A percentile compares a stretch with the other conserved stretches of the same genome.
These are phyloP conservation scores for Lagenidium giganteum DNA, from an alignment of 352 stramenopile genomes.

Conservation along the genomic window DNA sequence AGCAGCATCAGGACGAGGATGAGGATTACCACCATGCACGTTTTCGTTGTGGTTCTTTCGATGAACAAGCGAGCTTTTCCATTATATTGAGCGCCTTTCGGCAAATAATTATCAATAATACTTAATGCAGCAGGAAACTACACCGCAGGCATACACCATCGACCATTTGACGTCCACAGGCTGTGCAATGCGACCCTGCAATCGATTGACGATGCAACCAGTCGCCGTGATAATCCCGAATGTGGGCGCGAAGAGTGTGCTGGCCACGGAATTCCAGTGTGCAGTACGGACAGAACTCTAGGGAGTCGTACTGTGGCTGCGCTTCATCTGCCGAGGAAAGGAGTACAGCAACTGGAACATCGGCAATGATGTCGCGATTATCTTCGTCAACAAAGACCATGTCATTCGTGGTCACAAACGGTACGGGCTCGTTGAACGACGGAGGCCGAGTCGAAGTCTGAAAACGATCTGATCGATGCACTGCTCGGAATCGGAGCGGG, in stretches of 20 bases:
- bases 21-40: too few species aligned
- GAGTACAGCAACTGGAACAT: conserved; percentile 15
- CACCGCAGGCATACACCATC: conserved; percentile 11
- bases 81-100: too few species aligned
- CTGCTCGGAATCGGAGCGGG: conserved; percentile 20
- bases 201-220: conserved; percentile 17
- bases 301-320: background rate
- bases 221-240: conserved; percentile 19
- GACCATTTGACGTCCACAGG: conserved; percentile 9
- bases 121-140: too few species aligned
- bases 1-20: too few species aligned
- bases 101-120: too few species aligned
- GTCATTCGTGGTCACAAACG: conserved; percentile 17
- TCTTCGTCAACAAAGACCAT: conserved; percentile 23
- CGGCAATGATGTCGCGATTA: conserved; percentile 7
- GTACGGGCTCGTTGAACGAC: conserved; percentile 16
- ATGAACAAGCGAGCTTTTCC: too few species aligned
- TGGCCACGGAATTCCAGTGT: conserved; percentile 10
- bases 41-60: too few species aligned
- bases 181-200: conserved; percentile 14
- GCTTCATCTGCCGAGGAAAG: conserved; percentile 6
- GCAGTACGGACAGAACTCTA: conserved; percentile 19
- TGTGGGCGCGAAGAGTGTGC: conserved; percentile 15
- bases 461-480: conserved; percentile 16
- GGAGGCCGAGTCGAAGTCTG: conserved; percentile 1